Percentiles rank a stretch among this genome's conserved stretches.
Conservation (phyloP, 495 filamentous ascomycete genomes). For the Penicillium egyptiacum region DNA sequence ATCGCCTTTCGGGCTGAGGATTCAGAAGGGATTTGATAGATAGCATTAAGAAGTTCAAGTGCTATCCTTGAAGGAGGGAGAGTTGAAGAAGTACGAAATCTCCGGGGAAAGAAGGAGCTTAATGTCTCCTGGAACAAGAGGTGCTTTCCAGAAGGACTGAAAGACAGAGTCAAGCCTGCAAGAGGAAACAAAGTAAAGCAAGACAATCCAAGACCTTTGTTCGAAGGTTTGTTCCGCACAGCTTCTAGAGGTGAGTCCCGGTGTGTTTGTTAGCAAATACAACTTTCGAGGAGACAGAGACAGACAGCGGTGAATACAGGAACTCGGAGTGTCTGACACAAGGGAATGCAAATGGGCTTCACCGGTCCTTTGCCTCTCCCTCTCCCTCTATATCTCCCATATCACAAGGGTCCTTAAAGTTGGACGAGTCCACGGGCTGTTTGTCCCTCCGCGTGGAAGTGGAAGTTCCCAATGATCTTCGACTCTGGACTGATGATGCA, state of each 20-base stretch:
- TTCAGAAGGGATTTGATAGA: slow-evolving; percentile 38
- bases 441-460: slow-evolving; percentile 19
- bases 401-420: slow-evolving; percentile 20
- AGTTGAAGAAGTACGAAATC: neutral
- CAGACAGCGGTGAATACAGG: slow-evolving; percentile 14
- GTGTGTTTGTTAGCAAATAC: slow-evolving; percentile 14
- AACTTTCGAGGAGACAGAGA: slow-evolving; percentile 7
- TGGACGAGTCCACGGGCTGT: slow-evolving; percentile 25
- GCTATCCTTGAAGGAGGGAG: slow-evolving; percentile 21
- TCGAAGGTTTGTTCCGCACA: slow-evolving; percentile 10
- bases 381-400: slow-evolving; percentile 7
- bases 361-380: slow-evolving; percentile 11
- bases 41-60: slow-evolving; percentile 27
- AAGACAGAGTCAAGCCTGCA: slow-evolving; percentile 12
- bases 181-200: slow-evolving; percentile 17
- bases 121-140: slow-evolving; percentile 18
- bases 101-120: slow-evolving; percentile 2
- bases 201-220: slow-evolving; percentile 23
- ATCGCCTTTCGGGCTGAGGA: slow-evolving; percentile 26
- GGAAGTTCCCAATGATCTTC: slow-evolving; percentile 19
- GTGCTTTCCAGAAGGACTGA: slow-evolving; percentile 25
- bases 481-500: slow-evolving; percentile 29
- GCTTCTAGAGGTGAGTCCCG: slow-evolving; percentile 1
- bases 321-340: slow-evolving; percentile 9
- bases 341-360: slow-evolving; percentile 9